These are phyloP conservation scores for Aegle marmelos DNA, from an alignment of 345 rosid species.

Conservation along the genomic window DNA sequence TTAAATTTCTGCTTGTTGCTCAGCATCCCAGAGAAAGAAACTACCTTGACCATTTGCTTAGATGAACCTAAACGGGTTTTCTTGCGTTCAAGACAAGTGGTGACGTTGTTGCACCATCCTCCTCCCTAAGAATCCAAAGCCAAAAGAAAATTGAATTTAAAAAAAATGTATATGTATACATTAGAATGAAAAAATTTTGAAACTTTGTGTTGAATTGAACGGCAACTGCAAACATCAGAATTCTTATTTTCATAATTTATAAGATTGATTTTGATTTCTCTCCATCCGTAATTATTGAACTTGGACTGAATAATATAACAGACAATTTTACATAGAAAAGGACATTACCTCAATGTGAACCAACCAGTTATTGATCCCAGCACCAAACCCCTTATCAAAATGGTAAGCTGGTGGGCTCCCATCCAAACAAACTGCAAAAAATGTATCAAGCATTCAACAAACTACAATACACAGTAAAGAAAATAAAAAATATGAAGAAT, in stretches of 20 bases:
- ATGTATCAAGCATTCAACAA: neutral
- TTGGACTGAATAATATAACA: neutral
- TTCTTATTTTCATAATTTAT: neutral
- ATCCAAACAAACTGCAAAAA: slow-evolving; percentile 82
- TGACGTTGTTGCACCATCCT: slow-evolving; percentile 86
- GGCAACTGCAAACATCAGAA: neutral
- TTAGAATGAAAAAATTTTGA: neutral
- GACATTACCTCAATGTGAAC: slow-evolving; percentile 77
- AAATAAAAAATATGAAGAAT: neutral
- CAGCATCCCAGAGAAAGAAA: slow-evolving; percentile 84
- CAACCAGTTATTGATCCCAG: slow-evolving; percentile 81
- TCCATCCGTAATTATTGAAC: neutral
- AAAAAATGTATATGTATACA: neutral
- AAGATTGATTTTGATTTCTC: neutral
- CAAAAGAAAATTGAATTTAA: neutral
- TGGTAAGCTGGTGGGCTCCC: slow-evolving; percentile 98
- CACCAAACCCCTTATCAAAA: slow-evolving; percentile 65
- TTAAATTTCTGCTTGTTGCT: slow-evolving; percentile 51
- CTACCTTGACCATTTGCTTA: slow-evolving; percentile 48
- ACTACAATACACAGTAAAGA: neutral
- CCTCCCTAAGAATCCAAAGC: slow-evolving; percentile 60
- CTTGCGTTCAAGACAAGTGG: slow-evolving; percentile 60
- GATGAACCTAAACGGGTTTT: slow-evolving; percentile 80
- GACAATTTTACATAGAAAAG: neutral
- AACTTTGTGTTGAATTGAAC: neutral